Conservation (phyloP, 441 rosid genomes). For the Arabidopsis lyrata region DNA sequence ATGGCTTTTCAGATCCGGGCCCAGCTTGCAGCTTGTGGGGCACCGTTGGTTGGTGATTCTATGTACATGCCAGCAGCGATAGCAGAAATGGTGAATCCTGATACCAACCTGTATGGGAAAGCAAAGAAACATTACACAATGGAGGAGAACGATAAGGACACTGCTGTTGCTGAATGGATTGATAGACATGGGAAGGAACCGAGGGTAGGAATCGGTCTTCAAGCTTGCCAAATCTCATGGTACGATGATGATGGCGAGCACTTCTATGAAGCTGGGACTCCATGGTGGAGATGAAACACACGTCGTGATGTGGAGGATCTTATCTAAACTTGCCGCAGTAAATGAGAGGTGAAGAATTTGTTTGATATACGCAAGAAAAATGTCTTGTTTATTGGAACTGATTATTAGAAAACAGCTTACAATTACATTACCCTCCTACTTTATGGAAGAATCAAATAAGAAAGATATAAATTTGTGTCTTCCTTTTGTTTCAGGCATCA, state of each 20-base stretch:
- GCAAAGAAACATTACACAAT: slow-evolving; percentile 36
- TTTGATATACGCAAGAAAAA: not conserved
- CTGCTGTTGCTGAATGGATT: slow-evolving; percentile 68
- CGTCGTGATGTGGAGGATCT: not conserved
- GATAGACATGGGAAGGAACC: slow-evolving; percentile 78
- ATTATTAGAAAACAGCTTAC: not conserved
- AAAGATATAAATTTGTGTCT: slow-evolving; percentile 1
- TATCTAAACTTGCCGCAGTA: slow-evolving; percentile 1
- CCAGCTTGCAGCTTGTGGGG: slow-evolving; percentile 83
- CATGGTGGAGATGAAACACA: slow-evolving; percentile 72
- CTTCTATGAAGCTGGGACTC: slow-evolving; percentile 72
- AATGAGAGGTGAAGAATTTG: slow-evolving; percentile 9
- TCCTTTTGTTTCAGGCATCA: slow-evolving; percentile 32
- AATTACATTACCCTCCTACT: not conserved
- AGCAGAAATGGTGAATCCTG: slow-evolving; percentile 67
- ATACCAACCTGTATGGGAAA: slow-evolving; percentile 71
- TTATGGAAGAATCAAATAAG: not conserved
- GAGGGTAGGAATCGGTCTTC: slow-evolving; percentile 73
- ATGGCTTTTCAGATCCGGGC: slow-evolving; percentile 72
- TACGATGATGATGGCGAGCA: slow-evolving; percentile 73
- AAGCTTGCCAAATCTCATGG: slow-evolving; percentile 91
- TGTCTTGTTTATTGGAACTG: slow-evolving; percentile 14
- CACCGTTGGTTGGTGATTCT: slow-evolving; percentile 87
- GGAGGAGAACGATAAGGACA: slow-evolving; percentile 54
- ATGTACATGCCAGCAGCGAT: slow-evolving; percentile 87